Evolutionary conservation across 148 eudicot genomes (phyloP).

Genomic region (Cornus kousa): DNA sequence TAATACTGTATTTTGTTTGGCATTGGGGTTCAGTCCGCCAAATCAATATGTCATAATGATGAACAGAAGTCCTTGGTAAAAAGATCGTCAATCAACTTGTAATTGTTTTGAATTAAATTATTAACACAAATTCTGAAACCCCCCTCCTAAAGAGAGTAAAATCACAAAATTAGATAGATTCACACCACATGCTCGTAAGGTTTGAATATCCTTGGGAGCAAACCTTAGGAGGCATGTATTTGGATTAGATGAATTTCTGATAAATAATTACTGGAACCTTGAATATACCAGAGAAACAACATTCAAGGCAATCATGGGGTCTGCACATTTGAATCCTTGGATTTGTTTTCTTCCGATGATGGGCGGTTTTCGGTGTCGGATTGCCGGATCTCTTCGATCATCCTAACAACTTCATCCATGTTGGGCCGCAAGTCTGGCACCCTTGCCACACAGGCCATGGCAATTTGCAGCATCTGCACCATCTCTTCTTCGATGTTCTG

Average conservation of each 20-base stretch:
- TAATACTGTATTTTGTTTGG: too few relatives aligned
- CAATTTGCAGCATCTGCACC: constrained; percentile 61
- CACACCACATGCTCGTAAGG: constrained; percentile 5
- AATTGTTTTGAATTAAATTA: too few relatives aligned
- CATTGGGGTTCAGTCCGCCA: too few relatives aligned
- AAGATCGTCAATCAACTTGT: too few relatives aligned
- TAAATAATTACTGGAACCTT: not conserved
- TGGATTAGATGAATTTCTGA: not conserved
- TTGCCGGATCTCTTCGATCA: constrained; percentile 45
- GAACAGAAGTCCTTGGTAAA: too few relatives aligned
- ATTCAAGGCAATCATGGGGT: constrained; percentile 32
- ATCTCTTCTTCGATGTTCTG: constrained; percentile 54
- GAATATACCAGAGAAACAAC: not conserved
- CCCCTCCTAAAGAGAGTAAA: too few relatives aligned
- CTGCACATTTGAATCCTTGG: constrained; percentile 36
- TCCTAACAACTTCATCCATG: constrained; percentile 44
- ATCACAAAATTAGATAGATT: constrained; percentile 13
- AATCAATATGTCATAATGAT: too few relatives aligned
- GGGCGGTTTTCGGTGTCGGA: constrained; percentile 43
- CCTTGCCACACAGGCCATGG: constrained; percentile 44
- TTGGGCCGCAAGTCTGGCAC: constrained; percentile 41
- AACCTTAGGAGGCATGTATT: not conserved
- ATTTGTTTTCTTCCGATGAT: constrained; percentile 35
- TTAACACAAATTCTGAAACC: too few relatives aligned
- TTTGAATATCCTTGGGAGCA: not conserved